These are phyloP conservation scores for Xylaria hypoxylon DNA, from an alignment of 2,329 filamentous ascomycete genomes.

Conservation along the genomic window DNA sequence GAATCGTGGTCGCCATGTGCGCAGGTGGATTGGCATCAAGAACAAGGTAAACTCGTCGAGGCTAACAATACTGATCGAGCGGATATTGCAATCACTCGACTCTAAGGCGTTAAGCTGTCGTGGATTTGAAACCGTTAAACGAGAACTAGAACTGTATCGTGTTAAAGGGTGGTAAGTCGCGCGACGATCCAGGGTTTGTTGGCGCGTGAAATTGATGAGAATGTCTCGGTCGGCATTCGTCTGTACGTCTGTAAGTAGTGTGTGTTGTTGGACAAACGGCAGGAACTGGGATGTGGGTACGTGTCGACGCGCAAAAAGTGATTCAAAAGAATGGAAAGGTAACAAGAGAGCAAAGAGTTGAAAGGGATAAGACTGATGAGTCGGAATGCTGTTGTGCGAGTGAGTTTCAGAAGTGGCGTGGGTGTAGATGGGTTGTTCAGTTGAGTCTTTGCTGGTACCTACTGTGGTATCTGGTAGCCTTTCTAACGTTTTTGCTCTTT, in stretches of 20 bases:
- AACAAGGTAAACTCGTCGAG: constrained; percentile 30
- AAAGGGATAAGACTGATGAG: constrained; percentile 30
- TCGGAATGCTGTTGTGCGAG: constrained; percentile 39
- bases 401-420: constrained; percentile 38
- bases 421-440: constrained; percentile 1
- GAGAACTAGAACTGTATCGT: constrained; percentile 8
- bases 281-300: constrained; percentile 32
- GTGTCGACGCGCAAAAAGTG: constrained; percentile 30
- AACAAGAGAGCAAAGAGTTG: constrained; percentile 22
- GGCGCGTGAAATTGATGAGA: constrained; percentile 40
- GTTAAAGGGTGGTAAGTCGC: constrained; percentile 31
- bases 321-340: constrained; percentile 28
- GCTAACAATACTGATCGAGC: constrained; percentile 30
- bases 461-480: not conserved
- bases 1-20: constrained; percentile 51
- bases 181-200: constrained; percentile 38
- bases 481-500: not conserved
- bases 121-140: constrained; percentile 4
- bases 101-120: not conserved
- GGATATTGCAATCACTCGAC: constrained; percentile 20
- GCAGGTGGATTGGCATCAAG: constrained; percentile 40
- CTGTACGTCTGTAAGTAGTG: no score
- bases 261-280: constrained; percentile 12
- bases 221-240: constrained; percentile 40
- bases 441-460: constrained; percentile 17